phyloP scores from a whole-genome alignment of 2,329 filamentous ascomycete species.

The Zalaria obscura region DNA sequence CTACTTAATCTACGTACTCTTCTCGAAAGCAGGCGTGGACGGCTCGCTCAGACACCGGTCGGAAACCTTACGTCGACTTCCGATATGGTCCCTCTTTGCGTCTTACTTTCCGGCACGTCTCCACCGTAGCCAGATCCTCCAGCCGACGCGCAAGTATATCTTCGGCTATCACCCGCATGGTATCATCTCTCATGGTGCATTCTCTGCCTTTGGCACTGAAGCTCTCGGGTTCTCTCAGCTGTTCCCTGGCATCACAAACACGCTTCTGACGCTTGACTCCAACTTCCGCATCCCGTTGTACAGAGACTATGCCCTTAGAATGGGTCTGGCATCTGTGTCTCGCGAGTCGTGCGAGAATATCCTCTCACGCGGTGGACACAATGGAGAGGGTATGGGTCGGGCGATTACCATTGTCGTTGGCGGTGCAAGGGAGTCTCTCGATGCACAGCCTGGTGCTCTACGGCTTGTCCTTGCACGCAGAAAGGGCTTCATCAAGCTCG shows the following conservation, averaged over 20 bases:
- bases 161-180: constrained; percentile 96
- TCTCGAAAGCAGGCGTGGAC: constrained; percentile 63
- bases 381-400: constrained; percentile 77
- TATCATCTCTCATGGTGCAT: constrained; percentile 94
- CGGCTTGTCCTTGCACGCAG: constrained; percentile 68
- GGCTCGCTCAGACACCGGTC: constrained; percentile 64
- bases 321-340: constrained; percentile 80
- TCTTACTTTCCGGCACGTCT: constrained; percentile 87
- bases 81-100: constrained; percentile 78
- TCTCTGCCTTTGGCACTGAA: constrained; percentile 80
- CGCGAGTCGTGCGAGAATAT: constrained; percentile 85
- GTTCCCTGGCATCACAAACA: constrained; percentile 92
- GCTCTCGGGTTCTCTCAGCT: constrained; percentile 73
- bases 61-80: constrained; percentile 56
- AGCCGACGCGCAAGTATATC: constrained; percentile 79
- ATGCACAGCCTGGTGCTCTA: constrained; percentile 65
- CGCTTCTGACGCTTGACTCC: constrained; percentile 79
- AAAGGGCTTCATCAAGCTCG: constrained; percentile 89
- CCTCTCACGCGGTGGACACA: constrained; percentile 61
- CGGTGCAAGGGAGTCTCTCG: constrained; percentile 80
- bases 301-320: constrained; percentile 79
- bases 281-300: constrained; percentile 94
- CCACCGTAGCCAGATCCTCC: constrained; percentile 69
- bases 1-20: constrained; percentile 72
- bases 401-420: constrained; percentile 93